These are phyloP conservation scores for Gracilaria domingensis DNA, from an alignment of 23 red algal genomes.

Conservation along the genomic window DNA sequence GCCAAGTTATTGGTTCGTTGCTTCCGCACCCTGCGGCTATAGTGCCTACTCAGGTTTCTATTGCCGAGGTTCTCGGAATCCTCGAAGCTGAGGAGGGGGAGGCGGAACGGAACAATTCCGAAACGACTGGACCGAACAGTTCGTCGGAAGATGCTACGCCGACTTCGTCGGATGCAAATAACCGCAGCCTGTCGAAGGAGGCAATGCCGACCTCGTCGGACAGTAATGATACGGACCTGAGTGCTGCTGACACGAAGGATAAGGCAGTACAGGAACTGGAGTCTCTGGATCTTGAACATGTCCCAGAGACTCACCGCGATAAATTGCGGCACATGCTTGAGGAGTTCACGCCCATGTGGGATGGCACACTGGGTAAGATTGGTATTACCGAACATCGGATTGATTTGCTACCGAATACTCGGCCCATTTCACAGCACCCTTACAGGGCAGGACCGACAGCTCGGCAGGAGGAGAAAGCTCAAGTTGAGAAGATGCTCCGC, in stretches of 20 bases:
- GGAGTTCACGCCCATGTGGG: slow-evolving; percentile 11
- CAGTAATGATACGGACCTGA: no score
- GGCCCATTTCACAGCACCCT: slow-evolving; percentile 30
- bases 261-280: background rate
- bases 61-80: slow-evolving; percentile 9
- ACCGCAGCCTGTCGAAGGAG: background rate
- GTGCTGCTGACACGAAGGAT: no score
- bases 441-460: slow-evolving; percentile 30
- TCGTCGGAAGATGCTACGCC: background rate
- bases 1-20: slow-evolving; percentile 26
- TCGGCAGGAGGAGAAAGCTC: background rate
- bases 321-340: slow-evolving; percentile 3
- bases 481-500: slow-evolving; percentile 26
- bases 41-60: slow-evolving; percentile 24
- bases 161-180: background rate
- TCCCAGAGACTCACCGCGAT: slow-evolving; percentile 27
- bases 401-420: background rate
- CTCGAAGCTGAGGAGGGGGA: slow-evolving; percentile 17
- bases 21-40: slow-evolving; percentile 15
- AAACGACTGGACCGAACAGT: background rate
- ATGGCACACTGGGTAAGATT: slow-evolving; percentile 3
- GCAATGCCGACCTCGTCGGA: background rate
- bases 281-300: slow-evolving; percentile 18
- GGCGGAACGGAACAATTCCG: background rate
- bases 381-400: slow-evolving; percentile 14